Evolutionary conservation across 805 yeast species (phyloP).

Genomic region (Wickerhamiella azyma): DNA sequence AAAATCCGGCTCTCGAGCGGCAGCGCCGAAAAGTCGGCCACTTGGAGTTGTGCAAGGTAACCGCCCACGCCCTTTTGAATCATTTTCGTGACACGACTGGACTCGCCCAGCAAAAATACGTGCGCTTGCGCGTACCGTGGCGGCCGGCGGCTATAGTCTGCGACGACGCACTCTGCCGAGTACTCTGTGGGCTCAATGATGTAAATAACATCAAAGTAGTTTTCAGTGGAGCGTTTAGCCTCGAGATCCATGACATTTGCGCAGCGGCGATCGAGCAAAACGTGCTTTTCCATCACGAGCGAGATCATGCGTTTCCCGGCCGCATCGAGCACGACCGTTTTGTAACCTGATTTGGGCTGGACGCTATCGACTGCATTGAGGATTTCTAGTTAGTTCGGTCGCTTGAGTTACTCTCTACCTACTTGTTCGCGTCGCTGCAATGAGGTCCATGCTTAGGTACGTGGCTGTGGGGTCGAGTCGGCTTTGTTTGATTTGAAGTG

Average conservation of each 20-base stretch:
- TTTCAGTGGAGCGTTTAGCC: constrained; percentile 42
- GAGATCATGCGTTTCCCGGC: constrained; percentile 19
- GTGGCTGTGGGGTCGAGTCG: neutral
- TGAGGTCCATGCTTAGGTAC: constrained; percentile 3
- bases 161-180: constrained; percentile 59
- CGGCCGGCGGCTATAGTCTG: constrained; percentile 55
- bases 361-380: constrained; percentile 29
- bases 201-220: constrained; percentile 67
- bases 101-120: constrained; percentile 56
- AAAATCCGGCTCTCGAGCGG: constrained; percentile 64
- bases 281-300: constrained; percentile 28
- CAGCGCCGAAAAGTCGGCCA: constrained; percentile 36
- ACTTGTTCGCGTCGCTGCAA: constrained; percentile 4
- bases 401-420: neutral
- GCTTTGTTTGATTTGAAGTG: too few species aligned
- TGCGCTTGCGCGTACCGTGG: constrained; percentile 65
- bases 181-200: constrained; percentile 55
- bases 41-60: constrained; percentile 25
- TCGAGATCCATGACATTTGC: constrained; percentile 52
- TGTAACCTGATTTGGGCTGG: constrained; percentile 30
- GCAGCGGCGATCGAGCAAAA: constrained; percentile 24
- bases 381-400: constrained; percentile 19
- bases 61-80: constrained; percentile 20
- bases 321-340: constrained; percentile 22
- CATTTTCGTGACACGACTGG: constrained; percentile 14